A percentile compares a stretch with the other conserved stretches of the same genome.
phyloP scores from a whole-genome alignment of 257 asterid species.

The Nicotiana tabacum region DNA sequence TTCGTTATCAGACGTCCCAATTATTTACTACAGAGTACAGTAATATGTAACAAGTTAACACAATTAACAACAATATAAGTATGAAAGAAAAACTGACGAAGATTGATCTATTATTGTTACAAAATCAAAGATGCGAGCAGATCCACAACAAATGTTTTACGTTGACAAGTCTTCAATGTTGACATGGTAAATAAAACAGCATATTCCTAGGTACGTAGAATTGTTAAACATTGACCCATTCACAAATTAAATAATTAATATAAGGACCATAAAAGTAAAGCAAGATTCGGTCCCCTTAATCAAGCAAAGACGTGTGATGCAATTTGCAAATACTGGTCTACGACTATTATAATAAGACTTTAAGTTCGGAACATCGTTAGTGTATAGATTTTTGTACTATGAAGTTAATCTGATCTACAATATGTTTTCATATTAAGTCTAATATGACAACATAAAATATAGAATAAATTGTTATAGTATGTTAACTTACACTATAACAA shows the following conservation, averaged over 20 bases:
- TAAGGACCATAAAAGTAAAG: background rate
- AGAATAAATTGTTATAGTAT: background rate
- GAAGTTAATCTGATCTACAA: background rate
- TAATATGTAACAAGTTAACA: background rate
- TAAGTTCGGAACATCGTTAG: background rate
- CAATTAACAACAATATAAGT: background rate
- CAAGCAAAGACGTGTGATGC: slow-evolving; percentile 1
- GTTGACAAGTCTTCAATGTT: background rate
- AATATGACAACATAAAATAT: background rate
- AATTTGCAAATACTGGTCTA: background rate
- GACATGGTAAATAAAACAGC: background rate
- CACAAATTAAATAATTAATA: background rate
- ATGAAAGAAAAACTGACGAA: background rate
- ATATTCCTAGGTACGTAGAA: background rate
- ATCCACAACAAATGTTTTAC: background rate
- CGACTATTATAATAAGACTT: background rate
- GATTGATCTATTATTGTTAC: background rate
- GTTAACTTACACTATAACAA: background rate
- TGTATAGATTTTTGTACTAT: background rate
- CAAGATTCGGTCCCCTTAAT: background rate
- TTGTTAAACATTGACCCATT: background rate
- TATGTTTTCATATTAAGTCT: background rate
- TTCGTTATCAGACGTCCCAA: background rate
- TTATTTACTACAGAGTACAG: background rate
- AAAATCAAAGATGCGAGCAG: background rate